A percentile compares a stretch with the other conserved stretches of the same genome.
Conservation (phyloP, 2,329 filamentous ascomycete species). For the Ophiognomonia clavigignenti-juglandacearum region DNA sequence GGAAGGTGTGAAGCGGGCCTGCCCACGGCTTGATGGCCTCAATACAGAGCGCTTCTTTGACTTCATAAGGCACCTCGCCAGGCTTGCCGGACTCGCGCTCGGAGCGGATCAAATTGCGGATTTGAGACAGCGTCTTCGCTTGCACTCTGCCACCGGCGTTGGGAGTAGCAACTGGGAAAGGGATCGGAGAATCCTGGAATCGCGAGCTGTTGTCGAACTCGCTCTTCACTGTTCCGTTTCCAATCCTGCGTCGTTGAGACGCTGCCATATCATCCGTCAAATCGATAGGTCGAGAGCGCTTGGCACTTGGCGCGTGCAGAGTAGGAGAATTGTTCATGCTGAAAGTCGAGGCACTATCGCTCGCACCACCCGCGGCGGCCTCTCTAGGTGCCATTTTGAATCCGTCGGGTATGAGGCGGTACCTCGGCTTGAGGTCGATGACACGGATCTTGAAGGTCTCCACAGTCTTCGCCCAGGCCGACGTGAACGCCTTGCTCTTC, state of each 20-base stretch:
- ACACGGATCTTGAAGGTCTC: constrained; percentile 46
- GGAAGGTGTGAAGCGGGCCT: constrained; percentile 43
- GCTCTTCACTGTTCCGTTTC: constrained; percentile 18
- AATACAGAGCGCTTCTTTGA: constrained; percentile 53
- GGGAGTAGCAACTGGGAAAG: not conserved
- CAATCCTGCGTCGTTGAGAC: constrained; percentile 13
- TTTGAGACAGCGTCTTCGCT: constrained; percentile 40
- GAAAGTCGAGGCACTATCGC: constrained; percentile 32
- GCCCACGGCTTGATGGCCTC: constrained; percentile 57
- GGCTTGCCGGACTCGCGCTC: constrained; percentile 55
- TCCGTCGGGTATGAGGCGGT: constrained; percentile 30
- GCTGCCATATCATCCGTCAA: constrained; percentile 7
- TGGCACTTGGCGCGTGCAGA: constrained; percentile 5
- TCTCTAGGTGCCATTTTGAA: constrained; percentile 22
- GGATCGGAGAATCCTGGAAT: no score
- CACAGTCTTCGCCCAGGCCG: constrained; percentile 41
- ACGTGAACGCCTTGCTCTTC: constrained; percentile 42
- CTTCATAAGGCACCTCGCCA: constrained; percentile 52
- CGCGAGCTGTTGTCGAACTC: no score
- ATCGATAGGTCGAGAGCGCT: constrained; percentile 10
- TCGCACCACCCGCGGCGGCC: constrained; percentile 26
- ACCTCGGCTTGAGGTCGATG: constrained; percentile 41
- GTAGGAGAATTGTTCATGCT: constrained; percentile 20
- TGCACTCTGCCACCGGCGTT: constrained; percentile 6
- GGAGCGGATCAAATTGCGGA: constrained; percentile 49